Conservation (phyloP, 2,329 filamentous ascomycete genomes). For the Epichloe amarillans region DNA sequence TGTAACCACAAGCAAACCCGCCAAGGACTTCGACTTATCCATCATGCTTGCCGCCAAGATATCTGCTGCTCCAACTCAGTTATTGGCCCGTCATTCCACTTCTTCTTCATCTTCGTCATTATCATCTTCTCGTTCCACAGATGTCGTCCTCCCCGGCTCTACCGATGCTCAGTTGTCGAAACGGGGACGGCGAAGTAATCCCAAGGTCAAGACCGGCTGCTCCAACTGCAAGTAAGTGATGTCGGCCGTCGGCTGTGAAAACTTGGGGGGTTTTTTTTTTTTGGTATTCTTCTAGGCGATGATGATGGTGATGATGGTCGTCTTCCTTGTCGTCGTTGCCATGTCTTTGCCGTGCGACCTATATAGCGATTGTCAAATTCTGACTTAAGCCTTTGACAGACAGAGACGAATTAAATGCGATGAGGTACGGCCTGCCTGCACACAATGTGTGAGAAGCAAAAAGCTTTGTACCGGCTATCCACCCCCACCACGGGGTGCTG, state of each 20-base stretch:
- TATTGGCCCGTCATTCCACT: background rate
- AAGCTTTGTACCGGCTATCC: constrained; percentile 49
- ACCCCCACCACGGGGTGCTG: constrained; percentile 35
- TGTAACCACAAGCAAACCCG: background rate
- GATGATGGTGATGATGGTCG: background rate
- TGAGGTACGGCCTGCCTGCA: constrained; percentile 46
- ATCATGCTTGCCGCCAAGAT: background rate
- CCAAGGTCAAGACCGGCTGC: constrained; percentile 55
- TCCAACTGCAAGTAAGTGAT: constrained; percentile 52
- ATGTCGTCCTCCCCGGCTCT: background rate
- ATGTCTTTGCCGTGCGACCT: background rate
- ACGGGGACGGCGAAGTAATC: constrained; percentile 38
- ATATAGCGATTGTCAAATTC: background rate
- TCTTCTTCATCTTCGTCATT: background rate
- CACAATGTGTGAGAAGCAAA: constrained; percentile 45
- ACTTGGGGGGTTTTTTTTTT: background rate
- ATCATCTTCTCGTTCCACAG: background rate
- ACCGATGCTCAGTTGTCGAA: constrained; percentile 15
- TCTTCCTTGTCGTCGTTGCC: background rate
- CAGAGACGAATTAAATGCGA: constrained; percentile 53
- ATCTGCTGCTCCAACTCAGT: background rate
- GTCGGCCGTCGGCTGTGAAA: background rate
- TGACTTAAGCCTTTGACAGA: constrained; percentile 21
- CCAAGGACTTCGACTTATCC: background rate
- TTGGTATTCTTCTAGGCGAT: background rate